Conservation (phyloP, 176 grass and related monocot genomes). For the Triticum aestivum region DNA sequence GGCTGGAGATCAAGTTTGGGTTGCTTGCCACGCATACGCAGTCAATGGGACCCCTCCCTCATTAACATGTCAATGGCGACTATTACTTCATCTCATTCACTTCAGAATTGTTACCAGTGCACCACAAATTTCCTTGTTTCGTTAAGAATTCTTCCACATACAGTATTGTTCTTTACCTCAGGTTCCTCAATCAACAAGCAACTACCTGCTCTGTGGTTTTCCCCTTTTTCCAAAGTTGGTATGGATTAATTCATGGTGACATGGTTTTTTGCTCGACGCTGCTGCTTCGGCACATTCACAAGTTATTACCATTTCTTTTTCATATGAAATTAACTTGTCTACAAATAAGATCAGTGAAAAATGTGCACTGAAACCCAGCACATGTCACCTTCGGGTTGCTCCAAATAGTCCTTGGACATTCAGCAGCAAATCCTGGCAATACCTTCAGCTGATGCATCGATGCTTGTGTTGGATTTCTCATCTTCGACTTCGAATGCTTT, state of each 20-base stretch:
- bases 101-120: not conserved
- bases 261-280: too few relatives aligned
- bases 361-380: not conserved
- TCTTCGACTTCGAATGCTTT: constrained; percentile 5
- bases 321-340: not conserved
- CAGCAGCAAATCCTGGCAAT: not conserved
- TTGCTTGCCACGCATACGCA: too few relatives aligned
- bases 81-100: not conserved
- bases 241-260: too few relatives aligned
- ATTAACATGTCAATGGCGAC: too few relatives aligned
- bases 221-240: too few relatives aligned
- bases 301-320: not conserved
- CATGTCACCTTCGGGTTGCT: not conserved
- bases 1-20: too few relatives aligned
- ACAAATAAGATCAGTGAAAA: not conserved
- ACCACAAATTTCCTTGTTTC: not conserved
- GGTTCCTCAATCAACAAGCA: not conserved
- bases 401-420: not conserved
- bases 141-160: not conserved
- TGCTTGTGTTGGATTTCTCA: not conserved
- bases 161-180: not conserved
- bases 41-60: too few relatives aligned
- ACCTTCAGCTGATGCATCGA: not conserved
- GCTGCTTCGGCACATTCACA: too few relatives aligned
- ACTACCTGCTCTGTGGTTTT: not conserved